Evolutionary conservation across 768 basidiomycete species (phyloP).

Genomic region (Russula emetica): DNA sequence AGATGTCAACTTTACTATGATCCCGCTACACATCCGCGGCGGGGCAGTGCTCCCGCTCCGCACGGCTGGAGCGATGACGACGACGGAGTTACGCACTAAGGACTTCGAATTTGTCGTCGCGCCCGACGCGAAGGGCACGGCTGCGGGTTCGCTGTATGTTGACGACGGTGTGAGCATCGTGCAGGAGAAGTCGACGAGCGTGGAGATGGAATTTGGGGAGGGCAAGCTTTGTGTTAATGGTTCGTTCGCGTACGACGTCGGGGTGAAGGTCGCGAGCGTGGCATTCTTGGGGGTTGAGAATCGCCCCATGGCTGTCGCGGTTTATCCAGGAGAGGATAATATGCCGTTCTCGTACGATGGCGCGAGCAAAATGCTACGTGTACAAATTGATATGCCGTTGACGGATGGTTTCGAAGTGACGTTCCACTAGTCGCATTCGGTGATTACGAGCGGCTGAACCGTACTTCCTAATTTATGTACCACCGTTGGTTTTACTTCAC

Average conservation of each 20-base stretch:
- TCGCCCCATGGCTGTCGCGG: constrained; percentile 28
- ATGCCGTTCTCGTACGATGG: constrained; percentile 37
- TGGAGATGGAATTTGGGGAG: constrained; percentile 32
- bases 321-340: constrained; percentile 28
- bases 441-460: background rate
- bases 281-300: constrained; percentile 33
- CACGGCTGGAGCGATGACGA: constrained; percentile 55
- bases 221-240: constrained; percentile 34
- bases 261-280: constrained; percentile 37
- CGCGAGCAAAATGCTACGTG: constrained; percentile 42
- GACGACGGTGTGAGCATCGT: constrained; percentile 58
- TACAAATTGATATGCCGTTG: constrained; percentile 40
- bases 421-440: background rate
- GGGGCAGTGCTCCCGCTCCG: constrained; percentile 58
- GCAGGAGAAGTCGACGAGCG: constrained; percentile 32
- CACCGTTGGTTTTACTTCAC: too few species aligned
- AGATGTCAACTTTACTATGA: constrained; percentile 51
- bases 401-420: constrained; percentile 32
- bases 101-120: constrained; percentile 65
- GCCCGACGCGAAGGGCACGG: constrained; percentile 47
- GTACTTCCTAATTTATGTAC: background rate
- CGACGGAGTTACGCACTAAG: constrained; percentile 46
- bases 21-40: constrained; percentile 60
- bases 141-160: constrained; percentile 52
- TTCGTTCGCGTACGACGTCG: constrained; percentile 32